Evolutionary conservation across 257 asterid genomes (phyloP).

Genomic region (Solanum sitiens): DNA sequence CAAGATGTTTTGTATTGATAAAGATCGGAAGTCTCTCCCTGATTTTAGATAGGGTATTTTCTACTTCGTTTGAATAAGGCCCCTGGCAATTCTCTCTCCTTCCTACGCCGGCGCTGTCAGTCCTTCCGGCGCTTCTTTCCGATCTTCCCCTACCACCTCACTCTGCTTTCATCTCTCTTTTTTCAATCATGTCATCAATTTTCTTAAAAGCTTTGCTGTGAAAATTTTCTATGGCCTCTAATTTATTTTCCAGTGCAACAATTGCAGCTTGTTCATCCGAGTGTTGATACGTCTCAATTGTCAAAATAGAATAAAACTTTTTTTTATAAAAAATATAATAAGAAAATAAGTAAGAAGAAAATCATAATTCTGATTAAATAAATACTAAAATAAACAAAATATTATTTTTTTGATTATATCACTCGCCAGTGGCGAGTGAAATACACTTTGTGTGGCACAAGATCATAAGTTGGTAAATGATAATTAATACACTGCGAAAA

Average conservation of each 20-base stretch:
- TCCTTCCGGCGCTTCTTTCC: not conserved
- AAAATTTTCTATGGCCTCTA: not conserved
- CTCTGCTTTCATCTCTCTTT: not conserved
- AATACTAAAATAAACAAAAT: too few relatives aligned
- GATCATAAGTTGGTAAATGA: not conserved
- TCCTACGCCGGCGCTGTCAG: not conserved
- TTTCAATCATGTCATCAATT: too few relatives aligned
- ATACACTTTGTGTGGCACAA: not conserved
- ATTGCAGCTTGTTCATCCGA: not conserved
- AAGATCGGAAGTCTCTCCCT: not conserved
- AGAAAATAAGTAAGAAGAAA: not conserved
- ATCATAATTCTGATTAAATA: too few relatives aligned
- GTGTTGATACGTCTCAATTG: not conserved
- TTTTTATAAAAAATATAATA: too few relatives aligned
- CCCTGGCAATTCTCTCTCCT: not conserved
- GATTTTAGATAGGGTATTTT: too few relatives aligned
- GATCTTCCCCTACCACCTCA: not conserved
- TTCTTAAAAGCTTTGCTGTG: not conserved
- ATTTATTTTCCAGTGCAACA: not conserved
- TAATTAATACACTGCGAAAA: too few relatives aligned
- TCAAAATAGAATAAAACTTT: too few relatives aligned
- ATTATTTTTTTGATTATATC: not conserved
- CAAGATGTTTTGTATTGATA: not conserved
- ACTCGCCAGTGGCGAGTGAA: not conserved
- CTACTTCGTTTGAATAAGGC: not conserved